Percentiles rank a stretch among this genome's conserved stretches.
phyloP scores from a whole-genome alignment of 306 rosid species.

The Elaeagnus macrophylla region DNA sequence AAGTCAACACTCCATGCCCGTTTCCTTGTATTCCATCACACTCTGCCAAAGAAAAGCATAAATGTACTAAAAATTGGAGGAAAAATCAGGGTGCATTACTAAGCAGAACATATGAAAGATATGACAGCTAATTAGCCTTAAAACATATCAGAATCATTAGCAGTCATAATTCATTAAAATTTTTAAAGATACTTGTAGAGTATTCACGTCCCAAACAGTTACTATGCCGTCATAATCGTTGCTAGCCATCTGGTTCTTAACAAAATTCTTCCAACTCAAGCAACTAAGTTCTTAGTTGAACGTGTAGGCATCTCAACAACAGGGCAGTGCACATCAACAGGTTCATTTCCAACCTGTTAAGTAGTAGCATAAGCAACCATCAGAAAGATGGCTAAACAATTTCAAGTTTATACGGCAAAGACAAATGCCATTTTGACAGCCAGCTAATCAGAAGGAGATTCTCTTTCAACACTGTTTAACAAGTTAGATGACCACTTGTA shows the following conservation, averaged over 20 bases:
- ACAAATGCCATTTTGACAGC: background rate
- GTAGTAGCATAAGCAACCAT: constrained; percentile 20
- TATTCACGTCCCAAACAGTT: constrained; percentile 92
- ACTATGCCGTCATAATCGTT: constrained; percentile 97
- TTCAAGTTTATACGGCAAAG: background rate
- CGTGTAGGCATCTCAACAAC: constrained; percentile 96
- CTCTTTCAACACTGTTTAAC: background rate
- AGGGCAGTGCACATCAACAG: constrained; percentile 78
- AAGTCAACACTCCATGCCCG: constrained; percentile 99
- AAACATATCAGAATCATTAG: too few relatives aligned
- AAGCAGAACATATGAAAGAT: constrained; percentile 5
- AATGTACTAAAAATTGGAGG: background rate
- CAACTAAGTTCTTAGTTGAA: constrained; percentile 94
- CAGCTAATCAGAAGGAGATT: background rate
- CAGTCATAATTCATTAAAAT: constrained; percentile 9
- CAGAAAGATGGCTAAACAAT: background rate
- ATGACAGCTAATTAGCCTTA: background rate
- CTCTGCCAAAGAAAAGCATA: constrained; percentile 39
- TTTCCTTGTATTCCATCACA: constrained; percentile 94
- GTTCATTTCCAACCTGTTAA: constrained; percentile 80
- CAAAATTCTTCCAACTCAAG: constrained; percentile 92
- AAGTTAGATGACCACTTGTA: background rate
- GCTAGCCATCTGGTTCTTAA: constrained; percentile 91
- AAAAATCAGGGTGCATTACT: constrained; percentile 4
- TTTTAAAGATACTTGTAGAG: constrained; percentile 61